These are phyloP conservation scores for Zasmidium cellare DNA, from an alignment of 2,329 filamentous ascomycete species.

Conservation along the genomic window DNA sequence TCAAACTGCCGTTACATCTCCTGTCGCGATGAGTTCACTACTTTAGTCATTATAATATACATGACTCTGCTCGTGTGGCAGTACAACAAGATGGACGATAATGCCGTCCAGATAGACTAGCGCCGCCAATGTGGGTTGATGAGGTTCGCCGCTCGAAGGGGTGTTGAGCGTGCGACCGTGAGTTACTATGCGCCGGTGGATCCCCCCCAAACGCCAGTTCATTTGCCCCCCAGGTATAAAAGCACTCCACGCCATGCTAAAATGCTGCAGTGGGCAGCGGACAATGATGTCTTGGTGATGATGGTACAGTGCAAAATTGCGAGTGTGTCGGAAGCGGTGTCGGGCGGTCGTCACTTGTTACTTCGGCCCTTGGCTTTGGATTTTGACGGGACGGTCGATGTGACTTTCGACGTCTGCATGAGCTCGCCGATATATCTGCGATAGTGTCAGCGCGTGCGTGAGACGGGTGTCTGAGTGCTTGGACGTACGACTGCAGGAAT, in stretches of 20 bases:
- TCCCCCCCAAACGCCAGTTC: neutral
- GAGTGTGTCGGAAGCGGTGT: neutral
- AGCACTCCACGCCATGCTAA: conserved; percentile 23
- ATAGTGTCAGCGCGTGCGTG: conserved; percentile 13
- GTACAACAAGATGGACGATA: neutral
- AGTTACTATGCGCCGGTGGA: conserved; percentile 2
- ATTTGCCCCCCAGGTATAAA: conserved; percentile 10
- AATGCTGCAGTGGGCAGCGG: conserved; percentile 12
- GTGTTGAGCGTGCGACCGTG: neutral
- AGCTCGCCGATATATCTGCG: conserved; percentile 91
- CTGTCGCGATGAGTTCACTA: conserved; percentile 1
- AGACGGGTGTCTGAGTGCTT: neutral
- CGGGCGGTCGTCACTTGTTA: conserved; percentile 17
- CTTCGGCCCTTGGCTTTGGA: conserved; percentile 41
- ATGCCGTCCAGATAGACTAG: conserved; percentile 1
- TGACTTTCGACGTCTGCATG: conserved; percentile 72
- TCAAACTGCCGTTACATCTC: neutral
- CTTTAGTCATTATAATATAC: conserved; percentile 19
- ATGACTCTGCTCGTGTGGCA: conserved; percentile 9
- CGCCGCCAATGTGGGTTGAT: neutral
- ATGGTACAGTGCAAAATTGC: conserved; percentile 14
- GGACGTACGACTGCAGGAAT: conserved; percentile 71
- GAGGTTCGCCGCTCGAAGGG: neutral
- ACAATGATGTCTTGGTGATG: conserved; percentile 7
- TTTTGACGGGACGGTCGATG: conserved; percentile 53